Conservation (phyloP, 2,329 filamentous ascomycete genomes). For the Fusarium anthophilum region DNA sequence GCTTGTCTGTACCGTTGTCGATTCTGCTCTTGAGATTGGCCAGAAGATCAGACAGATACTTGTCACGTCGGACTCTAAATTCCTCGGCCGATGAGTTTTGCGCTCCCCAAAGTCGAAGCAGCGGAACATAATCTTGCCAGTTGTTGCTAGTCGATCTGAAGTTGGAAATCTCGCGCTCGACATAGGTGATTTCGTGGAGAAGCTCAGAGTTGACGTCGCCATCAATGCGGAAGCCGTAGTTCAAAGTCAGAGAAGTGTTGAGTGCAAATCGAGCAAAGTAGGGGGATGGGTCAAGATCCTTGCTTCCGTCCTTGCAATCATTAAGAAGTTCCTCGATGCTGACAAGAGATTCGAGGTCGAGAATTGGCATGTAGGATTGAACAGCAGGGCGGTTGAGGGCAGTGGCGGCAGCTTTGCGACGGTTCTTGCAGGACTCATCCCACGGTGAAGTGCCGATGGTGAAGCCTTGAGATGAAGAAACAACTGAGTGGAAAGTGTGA, state of each 20-base stretch:
- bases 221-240: conserved; percentile 81
- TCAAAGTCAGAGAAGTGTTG: conserved; percentile 80
- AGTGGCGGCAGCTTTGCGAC: conserved; percentile 81
- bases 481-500: conserved; percentile 83
- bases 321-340: conserved; percentile 77
- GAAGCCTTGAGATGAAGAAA: conserved; percentile 79
- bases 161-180: conserved; percentile 79
- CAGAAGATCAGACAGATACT: conserved; percentile 73
- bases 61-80: conserved; percentile 74
- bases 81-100: conserved; percentile 70
- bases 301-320: conserved; percentile 68
- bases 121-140: conserved; percentile 85
- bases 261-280: conserved; percentile 81
- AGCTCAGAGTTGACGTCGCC: conserved; percentile 74
- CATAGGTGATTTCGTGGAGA: conserved; percentile 76
- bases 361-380: conserved; percentile 83
- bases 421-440: conserved; percentile 81
- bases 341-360: conserved; percentile 77
- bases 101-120: conserved; percentile 72
- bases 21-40: conserved; percentile 60
- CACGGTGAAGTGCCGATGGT: conserved; percentile 87
- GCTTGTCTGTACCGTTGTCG: conserved; percentile 52
- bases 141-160: conserved; percentile 84
- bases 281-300: conserved; percentile 74
- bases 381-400: conserved; percentile 80